A percentile compares a stretch with the other conserved stretches of the same genome.
Evolutionary conservation across 2,329 filamentous ascomycete species (phyloP).

Genomic region (Aspergillus fumigatiaffinis): DNA sequence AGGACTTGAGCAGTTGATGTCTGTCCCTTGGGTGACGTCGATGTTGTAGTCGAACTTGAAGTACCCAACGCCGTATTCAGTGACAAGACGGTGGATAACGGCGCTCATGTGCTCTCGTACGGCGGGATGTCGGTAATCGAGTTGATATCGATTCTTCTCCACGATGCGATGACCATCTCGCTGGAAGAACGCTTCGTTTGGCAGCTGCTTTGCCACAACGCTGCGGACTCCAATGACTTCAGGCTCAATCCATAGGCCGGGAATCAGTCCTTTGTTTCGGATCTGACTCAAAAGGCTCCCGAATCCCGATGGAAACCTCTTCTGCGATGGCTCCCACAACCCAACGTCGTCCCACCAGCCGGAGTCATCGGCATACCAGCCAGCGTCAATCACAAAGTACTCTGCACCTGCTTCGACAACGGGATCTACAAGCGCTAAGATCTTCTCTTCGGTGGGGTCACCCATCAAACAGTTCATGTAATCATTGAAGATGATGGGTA

Average conservation of each 20-base stretch:
- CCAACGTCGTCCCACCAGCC: constrained; percentile 39
- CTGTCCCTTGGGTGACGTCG: constrained; percentile 32
- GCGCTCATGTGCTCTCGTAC: constrained; percentile 22
- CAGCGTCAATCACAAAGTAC: constrained; percentile 36
- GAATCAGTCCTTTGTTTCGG: constrained; percentile 20
- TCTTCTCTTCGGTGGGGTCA: constrained; percentile 33
- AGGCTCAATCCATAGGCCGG: constrained; percentile 35
- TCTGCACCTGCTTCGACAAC: constrained; percentile 28
- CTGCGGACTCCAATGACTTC: constrained; percentile 34
- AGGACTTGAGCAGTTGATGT: constrained; percentile 17
- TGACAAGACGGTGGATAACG: constrained; percentile 22
- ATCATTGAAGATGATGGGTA: constrained; percentile 38
- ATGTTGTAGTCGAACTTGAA: constrained; percentile 41
- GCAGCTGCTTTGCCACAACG: constrained; percentile 20
- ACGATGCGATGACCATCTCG: constrained; percentile 26
- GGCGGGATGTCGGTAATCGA: constrained; percentile 29
- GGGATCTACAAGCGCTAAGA: constrained; percentile 26
- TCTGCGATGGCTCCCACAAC: constrained; percentile 30
- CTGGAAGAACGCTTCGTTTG: constrained; percentile 32
- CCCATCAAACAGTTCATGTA: constrained; percentile 42
- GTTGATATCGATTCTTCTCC: constrained; percentile 32
- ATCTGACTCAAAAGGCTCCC: constrained; percentile 23
- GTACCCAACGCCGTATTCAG: constrained; percentile 27
- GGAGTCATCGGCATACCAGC: constrained; percentile 37
- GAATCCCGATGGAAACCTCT: constrained; percentile 31